Evolutionary conservation across 2,329 filamentous ascomycete genomes (phyloP), one percentile per base, ranked within the genome.

Genomic region (Neofusicoccum kwambonambiense): DNA sequence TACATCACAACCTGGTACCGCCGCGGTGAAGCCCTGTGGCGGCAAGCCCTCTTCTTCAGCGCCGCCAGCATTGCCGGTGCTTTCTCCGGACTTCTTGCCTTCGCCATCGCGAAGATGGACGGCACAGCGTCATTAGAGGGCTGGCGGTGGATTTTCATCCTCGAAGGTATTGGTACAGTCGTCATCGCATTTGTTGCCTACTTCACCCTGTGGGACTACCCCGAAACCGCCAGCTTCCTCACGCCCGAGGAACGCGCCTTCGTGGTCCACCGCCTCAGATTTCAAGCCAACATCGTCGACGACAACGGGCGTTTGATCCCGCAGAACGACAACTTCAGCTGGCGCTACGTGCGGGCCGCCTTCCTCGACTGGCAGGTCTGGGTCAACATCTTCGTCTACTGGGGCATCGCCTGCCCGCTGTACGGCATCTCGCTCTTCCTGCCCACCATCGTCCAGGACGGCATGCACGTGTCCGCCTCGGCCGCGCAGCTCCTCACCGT

Each of bases 1-100:
- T 81, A 86, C 58, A 78, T 87, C 7, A 85, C 83, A 1, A 84
- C 84, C 74, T 88, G 86, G 84, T 88, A 88, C 68, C 82, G 82
- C 57, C 78, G 82, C 19, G 81, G 83, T 52, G 85, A 87, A 69
- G 75, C 82, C 64, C 83, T 85, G 58, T 85, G 81, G 62, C 77
- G 85, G 5, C 81, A 86, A 62, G 82, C 83, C 3, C 74, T 87
- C n/a, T 88, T 87, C 71, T 87, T 82, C 70, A 83, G 82, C 61
- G 80, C 82, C 56, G 79, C 82, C 22, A 80, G 82, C 11, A 72
- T 85, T 9, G 83, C 84, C 0, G 83, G 83, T 19, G 84, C 85
- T 1, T 87, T 87, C 70, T 84, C 83, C 15, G 84, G 84, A 2
- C 73, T 88, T 11, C 76, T 88, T 0, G 84, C 82, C 4, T 81